Percentiles rank a stretch among this genome's conserved stretches.
Conservation (phyloP, 352 stramenopile genomes). For the Albugo laibachii region DNA sequence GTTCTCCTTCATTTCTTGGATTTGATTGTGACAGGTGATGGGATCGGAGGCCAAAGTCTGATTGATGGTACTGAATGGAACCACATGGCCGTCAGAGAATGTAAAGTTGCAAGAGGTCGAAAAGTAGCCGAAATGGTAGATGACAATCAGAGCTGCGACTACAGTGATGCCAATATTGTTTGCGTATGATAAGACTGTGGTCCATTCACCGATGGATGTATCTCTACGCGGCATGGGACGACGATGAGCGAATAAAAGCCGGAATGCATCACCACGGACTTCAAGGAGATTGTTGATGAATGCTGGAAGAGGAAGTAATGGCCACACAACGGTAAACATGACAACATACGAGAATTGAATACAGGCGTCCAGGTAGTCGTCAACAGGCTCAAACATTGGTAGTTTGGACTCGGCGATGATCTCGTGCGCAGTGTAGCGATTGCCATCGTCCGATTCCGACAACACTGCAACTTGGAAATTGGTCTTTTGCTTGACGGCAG, state of each 20-base stretch:
- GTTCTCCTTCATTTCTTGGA: constrained; percentile 21
- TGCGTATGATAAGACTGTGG: constrained; percentile 62
- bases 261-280: constrained; percentile 67
- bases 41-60: constrained; percentile 12
- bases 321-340: constrained; percentile 83
- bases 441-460: constrained; percentile 55
- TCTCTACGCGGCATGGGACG: constrained; percentile 66
- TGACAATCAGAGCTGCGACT: constrained; percentile 54
- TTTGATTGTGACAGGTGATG: constrained; percentile 15
- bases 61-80: constrained; percentile 47
- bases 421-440: constrained; percentile 75
- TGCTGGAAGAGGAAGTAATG: constrained; percentile 66
- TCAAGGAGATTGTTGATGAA: constrained; percentile 78
- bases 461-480: constrained; percentile 45
- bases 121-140: constrained; percentile 76
- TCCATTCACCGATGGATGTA: constrained; percentile 67
- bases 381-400: constrained; percentile 57
- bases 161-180: constrained; percentile 76
- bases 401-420: constrained; percentile 70
- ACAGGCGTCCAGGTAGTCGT: constrained; percentile 75
- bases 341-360: constrained; percentile 83
- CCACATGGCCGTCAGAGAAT: constrained; percentile 44
- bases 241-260: constrained; percentile 55
- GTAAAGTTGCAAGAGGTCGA: constrained; percentile 51
- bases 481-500: constrained; percentile 47